Evolutionary conservation across 2,329 filamentous ascomycete species (phyloP).

Genomic region (Colletotrichum neosansevieriae): DNA sequence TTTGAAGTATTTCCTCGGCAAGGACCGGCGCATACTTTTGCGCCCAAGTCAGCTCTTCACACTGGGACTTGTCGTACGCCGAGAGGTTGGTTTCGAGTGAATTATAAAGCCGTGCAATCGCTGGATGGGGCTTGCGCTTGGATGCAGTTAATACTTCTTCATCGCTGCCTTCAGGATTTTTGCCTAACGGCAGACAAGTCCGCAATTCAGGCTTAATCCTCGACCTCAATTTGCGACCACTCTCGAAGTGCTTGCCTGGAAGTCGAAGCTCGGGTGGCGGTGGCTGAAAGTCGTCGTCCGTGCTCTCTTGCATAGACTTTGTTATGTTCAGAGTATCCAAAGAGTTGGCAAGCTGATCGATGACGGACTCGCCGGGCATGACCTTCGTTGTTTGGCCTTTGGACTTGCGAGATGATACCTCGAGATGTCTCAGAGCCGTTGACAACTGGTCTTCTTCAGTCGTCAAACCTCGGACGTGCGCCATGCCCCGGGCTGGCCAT

Average conservation of each 20-base stretch:
- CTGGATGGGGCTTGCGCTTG: slow-evolving; percentile 61
- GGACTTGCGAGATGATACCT: slow-evolving; percentile 56
- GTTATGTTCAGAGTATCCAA: slow-evolving; percentile 54
- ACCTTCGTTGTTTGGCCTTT: slow-evolving; percentile 62
- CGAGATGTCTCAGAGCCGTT: neutral
- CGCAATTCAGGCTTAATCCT: slow-evolving; percentile 61
- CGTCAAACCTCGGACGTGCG: slow-evolving; percentile 69
- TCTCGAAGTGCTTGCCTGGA: slow-evolving; percentile 69
- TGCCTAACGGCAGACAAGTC: slow-evolving; percentile 43
- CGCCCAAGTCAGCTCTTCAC: slow-evolving; percentile 79
- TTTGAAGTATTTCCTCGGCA: slow-evolving; percentile 81
- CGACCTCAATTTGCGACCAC: slow-evolving; percentile 64
- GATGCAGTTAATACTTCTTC: slow-evolving; percentile 50
- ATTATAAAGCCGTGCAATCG: slow-evolving; percentile 69
- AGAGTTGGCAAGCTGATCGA: slow-evolving; percentile 51
- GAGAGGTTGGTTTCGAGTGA: slow-evolving; percentile 73
- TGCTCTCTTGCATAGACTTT: slow-evolving; percentile 50
- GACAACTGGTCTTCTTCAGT: neutral
- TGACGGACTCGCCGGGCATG: slow-evolving; percentile 56
- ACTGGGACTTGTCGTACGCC: slow-evolving; percentile 83
- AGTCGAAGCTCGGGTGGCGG: slow-evolving; percentile 64
- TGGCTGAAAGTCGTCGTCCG: slow-evolving; percentile 56
- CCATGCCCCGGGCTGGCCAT: slow-evolving; percentile 77
- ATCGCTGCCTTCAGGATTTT: slow-evolving; percentile 44
- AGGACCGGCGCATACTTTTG: slow-evolving; percentile 85